A percentile compares a stretch with the other conserved stretches of the same genome.
These are phyloP conservation scores for Phytophthora lateralis DNA, from an alignment of 352 stramenopile genomes.

Conservation along the genomic window DNA sequence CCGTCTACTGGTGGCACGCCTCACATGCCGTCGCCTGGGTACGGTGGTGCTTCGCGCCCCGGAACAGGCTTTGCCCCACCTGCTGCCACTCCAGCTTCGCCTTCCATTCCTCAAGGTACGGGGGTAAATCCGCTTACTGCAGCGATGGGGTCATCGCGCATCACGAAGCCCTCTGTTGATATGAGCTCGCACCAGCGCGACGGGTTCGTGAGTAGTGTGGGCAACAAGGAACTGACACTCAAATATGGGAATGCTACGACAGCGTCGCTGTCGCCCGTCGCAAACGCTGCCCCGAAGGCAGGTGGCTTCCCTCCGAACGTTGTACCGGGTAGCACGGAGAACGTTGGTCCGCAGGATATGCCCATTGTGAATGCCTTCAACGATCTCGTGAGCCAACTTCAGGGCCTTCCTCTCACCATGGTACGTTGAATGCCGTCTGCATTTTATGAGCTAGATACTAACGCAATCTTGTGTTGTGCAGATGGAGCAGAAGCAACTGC, in stretches of 20 bases:
- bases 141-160: slow-evolving; percentile 70
- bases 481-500: slow-evolving; percentile 89
- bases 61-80: slow-evolving; percentile 47
- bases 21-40: slow-evolving; percentile 36
- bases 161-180: slow-evolving; percentile 82
- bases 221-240: slow-evolving; percentile 85
- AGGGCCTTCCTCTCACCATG: slow-evolving; percentile 79
- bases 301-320: slow-evolving; percentile 50
- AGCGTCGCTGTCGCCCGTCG: slow-evolving; percentile 62
- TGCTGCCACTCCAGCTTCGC: slow-evolving; percentile 25
- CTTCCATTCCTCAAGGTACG: slow-evolving; percentile 63
- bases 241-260: slow-evolving; percentile 87
- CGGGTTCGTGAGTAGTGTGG: slow-evolving; percentile 83
- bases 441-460: not conserved
- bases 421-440: slow-evolving; percentile 46
- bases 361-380: slow-evolving; percentile 85
- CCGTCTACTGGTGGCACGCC: slow-evolving; percentile 36
- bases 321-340: slow-evolving; percentile 72
- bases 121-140: slow-evolving; percentile 74
- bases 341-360: slow-evolving; percentile 73
- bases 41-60: slow-evolving; percentile 36
- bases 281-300: slow-evolving; percentile 39
- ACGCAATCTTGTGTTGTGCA: slow-evolving; percentile 34
- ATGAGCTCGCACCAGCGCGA: slow-evolving; percentile 85
- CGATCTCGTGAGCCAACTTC: slow-evolving; percentile 75